These are phyloP conservation scores for Ramularia endophylla DNA, from an alignment of 2,329 filamentous ascomycete genomes.

Conservation along the genomic window DNA sequence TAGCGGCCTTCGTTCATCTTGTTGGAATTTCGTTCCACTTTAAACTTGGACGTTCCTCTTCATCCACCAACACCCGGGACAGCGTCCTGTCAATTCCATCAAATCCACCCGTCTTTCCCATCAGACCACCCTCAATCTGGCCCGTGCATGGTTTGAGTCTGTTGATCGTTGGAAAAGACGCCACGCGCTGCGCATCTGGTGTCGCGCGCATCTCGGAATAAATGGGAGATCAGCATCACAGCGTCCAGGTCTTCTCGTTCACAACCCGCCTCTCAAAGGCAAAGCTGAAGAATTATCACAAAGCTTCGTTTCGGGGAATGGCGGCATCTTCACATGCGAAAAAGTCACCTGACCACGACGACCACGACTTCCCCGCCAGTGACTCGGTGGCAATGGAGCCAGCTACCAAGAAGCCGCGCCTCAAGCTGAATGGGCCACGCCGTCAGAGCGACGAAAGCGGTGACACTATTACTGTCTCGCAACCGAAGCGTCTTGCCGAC, in stretches of 20 bases:
- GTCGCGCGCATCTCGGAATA: neutral
- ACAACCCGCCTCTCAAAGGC: constrained; percentile 23
- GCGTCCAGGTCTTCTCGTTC: constrained; percentile 25
- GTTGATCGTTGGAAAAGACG: too few species aligned
- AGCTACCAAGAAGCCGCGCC: constrained; percentile 20
- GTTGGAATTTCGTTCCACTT: too few species aligned
- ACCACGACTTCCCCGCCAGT: constrained; percentile 3
- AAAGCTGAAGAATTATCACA: constrained; percentile 25
- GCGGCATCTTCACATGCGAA: constrained; percentile 4
- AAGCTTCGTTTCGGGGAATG: constrained; percentile 25
- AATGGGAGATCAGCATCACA: neutral
- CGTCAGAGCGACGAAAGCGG: constrained; percentile 6
- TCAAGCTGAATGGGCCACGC: constrained; percentile 25
- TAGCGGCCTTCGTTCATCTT: too few species aligned
- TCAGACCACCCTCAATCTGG: too few species aligned
- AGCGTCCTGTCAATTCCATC: too few species aligned
- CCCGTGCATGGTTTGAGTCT: too few species aligned
- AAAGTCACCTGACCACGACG: neutral
- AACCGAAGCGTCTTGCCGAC: constrained; percentile 13
- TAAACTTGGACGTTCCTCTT: too few species aligned
- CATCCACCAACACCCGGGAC: too few species aligned
- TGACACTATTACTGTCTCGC: constrained; percentile 22
- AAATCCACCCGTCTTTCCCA: too few species aligned
- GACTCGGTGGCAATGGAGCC: constrained; percentile 12
- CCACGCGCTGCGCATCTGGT: neutral